phyloP scores from a whole-genome alignment of 164 flowering plant species.

The Warburgia ugandensis region DNA sequence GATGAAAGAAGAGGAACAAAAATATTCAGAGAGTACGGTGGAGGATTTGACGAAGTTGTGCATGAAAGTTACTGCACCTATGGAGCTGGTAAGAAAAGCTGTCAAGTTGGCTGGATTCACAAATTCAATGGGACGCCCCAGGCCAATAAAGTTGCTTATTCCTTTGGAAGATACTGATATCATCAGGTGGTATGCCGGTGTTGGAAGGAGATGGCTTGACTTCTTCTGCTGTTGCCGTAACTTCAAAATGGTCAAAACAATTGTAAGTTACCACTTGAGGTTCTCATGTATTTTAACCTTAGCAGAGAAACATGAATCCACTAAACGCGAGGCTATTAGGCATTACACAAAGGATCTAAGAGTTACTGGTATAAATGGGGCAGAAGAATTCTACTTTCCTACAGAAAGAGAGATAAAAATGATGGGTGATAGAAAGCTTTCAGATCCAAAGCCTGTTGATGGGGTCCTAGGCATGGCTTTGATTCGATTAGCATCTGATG shows the following conservation, averaged over 20 bases:
- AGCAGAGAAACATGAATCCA: constrained; percentile 86
- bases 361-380: constrained; percentile 34
- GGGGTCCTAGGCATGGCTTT: constrained; percentile 59
- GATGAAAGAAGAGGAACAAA: constrained; percentile 44
- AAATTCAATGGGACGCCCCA: constrained; percentile 90
- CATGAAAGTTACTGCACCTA: constrained; percentile 79
- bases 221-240: constrained; percentile 87
- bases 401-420: constrained; percentile 73
- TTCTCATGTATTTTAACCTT: constrained; percentile 89
- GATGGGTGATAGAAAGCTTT: constrained; percentile 74
- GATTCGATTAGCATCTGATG: constrained; percentile 66
- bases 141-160: constrained; percentile 63
- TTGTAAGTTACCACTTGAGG: constrained; percentile 76
- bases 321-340: constrained; percentile 67
- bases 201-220: constrained; percentile 87
- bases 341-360: constrained; percentile 83
- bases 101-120: constrained; percentile 80
- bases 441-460: constrained; percentile 89
- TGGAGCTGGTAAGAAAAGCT: constrained; percentile 56
- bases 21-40: constrained; percentile 58
- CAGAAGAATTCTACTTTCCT: constrained; percentile 64
- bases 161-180: constrained; percentile 83
- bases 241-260: constrained; percentile 65
- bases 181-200: constrained; percentile 91
- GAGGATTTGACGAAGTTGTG: constrained; percentile 68